A percentile compares a stretch with the other conserved stretches of the same genome.
phyloP scores from a whole-genome alignment of 2,329 filamentous ascomycete species.

The Colletotrichum acutatum region DNA sequence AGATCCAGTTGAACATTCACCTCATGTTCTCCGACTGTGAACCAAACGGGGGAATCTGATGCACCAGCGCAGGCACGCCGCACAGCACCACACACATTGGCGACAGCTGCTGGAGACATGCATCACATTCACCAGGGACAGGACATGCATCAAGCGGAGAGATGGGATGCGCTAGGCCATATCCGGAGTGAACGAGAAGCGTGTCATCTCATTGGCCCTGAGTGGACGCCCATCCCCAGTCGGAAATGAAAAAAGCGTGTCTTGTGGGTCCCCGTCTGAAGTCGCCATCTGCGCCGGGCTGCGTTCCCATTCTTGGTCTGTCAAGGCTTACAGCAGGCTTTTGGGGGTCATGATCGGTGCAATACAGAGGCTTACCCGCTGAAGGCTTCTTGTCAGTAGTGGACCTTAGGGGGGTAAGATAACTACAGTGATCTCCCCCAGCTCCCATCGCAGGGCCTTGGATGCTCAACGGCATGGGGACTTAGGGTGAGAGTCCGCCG shows the following conservation, averaged over 20 bases:
- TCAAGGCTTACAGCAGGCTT: background rate
- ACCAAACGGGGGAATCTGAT: background rate
- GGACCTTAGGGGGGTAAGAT: too few species aligned
- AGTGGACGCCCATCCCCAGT: constrained; percentile 9
- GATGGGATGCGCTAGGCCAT: constrained; percentile 1
- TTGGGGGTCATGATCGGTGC: background rate
- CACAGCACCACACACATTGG: background rate
- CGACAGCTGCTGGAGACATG: constrained; percentile 26
- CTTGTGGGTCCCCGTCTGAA: constrained; percentile 12
- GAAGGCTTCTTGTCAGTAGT: background rate
- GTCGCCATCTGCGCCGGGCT: background rate
- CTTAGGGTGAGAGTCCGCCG: background rate
- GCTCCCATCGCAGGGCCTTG: background rate
- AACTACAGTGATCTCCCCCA: background rate
- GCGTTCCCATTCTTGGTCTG: background rate
- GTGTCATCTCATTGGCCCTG: constrained; percentile 14
- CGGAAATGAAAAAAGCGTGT: constrained; percentile 11
- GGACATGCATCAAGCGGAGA: constrained; percentile 17
- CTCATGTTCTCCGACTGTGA: background rate
- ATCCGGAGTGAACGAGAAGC: background rate
- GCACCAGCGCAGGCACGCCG: background rate
- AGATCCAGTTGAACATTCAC: background rate
- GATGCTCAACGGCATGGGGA: background rate
- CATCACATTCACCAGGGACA: constrained; percentile 22
- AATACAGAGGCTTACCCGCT: background rate